Evolutionary conservation across 805 yeast species (phyloP).

Genomic region (Yamadazyma takamatsuzukensis): DNA sequence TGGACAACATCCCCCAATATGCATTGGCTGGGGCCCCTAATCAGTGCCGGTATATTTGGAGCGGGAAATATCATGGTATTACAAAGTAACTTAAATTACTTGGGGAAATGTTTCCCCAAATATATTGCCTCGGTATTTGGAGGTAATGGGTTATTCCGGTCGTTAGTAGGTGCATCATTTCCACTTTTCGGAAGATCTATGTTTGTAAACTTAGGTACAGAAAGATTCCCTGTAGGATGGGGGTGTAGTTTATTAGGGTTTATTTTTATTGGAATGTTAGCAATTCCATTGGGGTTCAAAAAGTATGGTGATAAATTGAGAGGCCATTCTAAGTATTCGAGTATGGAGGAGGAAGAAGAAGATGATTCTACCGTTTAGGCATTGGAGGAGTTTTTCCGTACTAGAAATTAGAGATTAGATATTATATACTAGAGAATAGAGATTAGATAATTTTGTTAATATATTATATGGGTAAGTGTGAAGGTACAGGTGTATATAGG

Average conservation of each 20-base stretch:
- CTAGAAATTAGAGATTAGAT: too few relatives aligned
- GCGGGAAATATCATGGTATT: conserved; percentile 40
- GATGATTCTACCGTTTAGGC: too few relatives aligned
- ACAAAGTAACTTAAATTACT: conserved; percentile 48
- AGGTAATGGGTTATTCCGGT: conserved; percentile 47
- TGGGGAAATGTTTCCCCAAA: conserved; percentile 46
- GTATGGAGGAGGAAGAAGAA: background rate
- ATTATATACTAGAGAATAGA: too few relatives aligned
- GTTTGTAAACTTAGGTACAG: conserved; percentile 47
- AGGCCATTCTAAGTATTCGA: conserved; percentile 48
- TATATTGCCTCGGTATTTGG: conserved; percentile 56
- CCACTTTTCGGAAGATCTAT: conserved; percentile 61
- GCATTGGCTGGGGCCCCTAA: conserved; percentile 48
- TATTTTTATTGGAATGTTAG: conserved; percentile 65
- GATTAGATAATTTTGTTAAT: too few relatives aligned
- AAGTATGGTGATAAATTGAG: conserved; percentile 57
- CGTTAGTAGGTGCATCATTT: conserved; percentile 51
- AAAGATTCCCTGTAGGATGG: conserved; percentile 55
- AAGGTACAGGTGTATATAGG: too few relatives aligned
- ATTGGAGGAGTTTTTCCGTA: too few relatives aligned
- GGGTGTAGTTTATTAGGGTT: conserved; percentile 62
- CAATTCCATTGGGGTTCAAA: conserved; percentile 67
- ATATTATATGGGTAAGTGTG: too few relatives aligned
- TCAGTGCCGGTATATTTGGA: conserved; percentile 40
- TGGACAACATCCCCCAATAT: conserved; percentile 41